Evolutionary conservation across 108 stramenopile species (phyloP).

Genomic region (Nitzschia inconspicua): DNA sequence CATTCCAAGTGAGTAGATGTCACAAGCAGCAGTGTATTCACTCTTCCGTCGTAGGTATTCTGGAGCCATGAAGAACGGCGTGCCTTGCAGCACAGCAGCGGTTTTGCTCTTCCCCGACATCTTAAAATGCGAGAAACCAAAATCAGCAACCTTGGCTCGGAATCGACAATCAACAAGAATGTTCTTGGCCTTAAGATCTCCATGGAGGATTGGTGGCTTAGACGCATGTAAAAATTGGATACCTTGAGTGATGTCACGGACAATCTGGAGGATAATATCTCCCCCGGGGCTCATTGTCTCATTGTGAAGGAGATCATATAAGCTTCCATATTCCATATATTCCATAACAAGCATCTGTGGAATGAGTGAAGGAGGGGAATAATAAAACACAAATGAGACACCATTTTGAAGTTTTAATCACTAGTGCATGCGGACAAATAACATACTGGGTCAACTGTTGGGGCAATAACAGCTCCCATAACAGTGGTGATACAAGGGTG

Average conservation of each 20-base stretch:
- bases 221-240: constrained; percentile 54
- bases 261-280: constrained; percentile 42
- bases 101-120: constrained; percentile 60
- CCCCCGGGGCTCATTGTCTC: constrained; percentile 46
- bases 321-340: constrained; percentile 54
- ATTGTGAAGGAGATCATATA: constrained; percentile 59
- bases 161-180: constrained; percentile 42
- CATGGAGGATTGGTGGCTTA: constrained; percentile 47
- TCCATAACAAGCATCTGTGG: constrained; percentile 49
- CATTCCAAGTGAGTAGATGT: constrained; percentile 61
- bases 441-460: constrained; percentile 31
- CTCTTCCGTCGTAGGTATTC: constrained; percentile 54
- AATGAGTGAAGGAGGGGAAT: too few species aligned
- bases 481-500: too few species aligned
- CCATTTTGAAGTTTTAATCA: too few species aligned
- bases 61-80: constrained; percentile 93
- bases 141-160: constrained; percentile 47
- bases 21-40: constrained; percentile 38
- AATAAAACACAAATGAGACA: too few species aligned
- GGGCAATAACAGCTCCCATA: constrained; percentile 20
- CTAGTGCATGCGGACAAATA: neutral
- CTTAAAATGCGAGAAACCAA: constrained; percentile 90
- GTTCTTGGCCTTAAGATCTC: constrained; percentile 49
- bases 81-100: constrained; percentile 34
- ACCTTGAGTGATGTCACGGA: constrained; percentile 50